These are phyloP conservation scores for Acanthochlamys bracteata DNA, from an alignment of 106 monocot species.

Conservation along the genomic window DNA sequence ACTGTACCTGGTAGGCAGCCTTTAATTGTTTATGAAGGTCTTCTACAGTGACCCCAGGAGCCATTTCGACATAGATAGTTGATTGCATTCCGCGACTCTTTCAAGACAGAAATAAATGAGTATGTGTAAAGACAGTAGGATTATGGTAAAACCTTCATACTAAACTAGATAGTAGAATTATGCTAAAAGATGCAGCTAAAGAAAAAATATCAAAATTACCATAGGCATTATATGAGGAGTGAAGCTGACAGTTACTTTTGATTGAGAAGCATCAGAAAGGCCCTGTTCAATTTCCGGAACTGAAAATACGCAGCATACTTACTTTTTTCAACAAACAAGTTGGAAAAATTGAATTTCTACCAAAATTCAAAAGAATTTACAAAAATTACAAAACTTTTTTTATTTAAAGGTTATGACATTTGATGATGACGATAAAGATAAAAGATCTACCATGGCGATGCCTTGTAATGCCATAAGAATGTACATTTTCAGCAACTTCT, in stretches of 20 bases:
- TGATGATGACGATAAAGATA: background rate
- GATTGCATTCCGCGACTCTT: slow-evolving; percentile 99
- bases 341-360: background rate
- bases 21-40: slow-evolving; percentile 56
- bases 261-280: slow-evolving; percentile 66
- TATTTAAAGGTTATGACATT: background rate
- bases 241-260: slow-evolving; percentile 91
- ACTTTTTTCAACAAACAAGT: background rate
- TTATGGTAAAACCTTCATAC: background rate
- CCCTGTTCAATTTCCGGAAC: slow-evolving; percentile 99
- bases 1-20: slow-evolving; percentile 53
- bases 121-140: background rate
- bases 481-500: slow-evolving; percentile 84
- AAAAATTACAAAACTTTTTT: background rate
- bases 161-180: too few relatives aligned
- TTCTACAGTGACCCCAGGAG: slow-evolving; percentile 63
- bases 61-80: slow-evolving; percentile 85
- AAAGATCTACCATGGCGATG: slow-evolving; percentile 78
- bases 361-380: background rate
- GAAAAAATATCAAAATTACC: slow-evolving; percentile 35
- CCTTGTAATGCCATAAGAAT: slow-evolving; percentile 82
- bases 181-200: background rate
- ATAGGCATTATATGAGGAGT: slow-evolving; percentile 95
- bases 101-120: background rate
- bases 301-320: slow-evolving; percentile 22